Base-by-base conservation (phyloP, 352 stramenopile species). In the Thraustotheca clavata region DNA sequence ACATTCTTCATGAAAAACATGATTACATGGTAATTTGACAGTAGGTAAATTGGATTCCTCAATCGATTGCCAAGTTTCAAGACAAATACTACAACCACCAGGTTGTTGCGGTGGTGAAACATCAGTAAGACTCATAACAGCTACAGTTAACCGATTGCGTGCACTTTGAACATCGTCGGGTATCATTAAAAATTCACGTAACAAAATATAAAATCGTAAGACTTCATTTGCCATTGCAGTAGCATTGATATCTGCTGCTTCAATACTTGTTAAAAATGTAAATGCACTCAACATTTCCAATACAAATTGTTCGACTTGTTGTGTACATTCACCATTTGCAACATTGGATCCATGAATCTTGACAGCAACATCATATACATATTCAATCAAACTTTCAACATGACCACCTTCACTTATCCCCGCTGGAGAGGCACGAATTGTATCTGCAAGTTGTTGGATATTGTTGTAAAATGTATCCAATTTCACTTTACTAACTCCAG, bases 1-100 rank as follows among this genome's bases (percentile, higher is more conserved):
- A 52, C 85, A 94, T 26, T 91, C 82, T 57, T 94, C 85, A 72
- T 94, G 85, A 72, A 91, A 94, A 20, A 76, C 81, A 70, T 94
- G 85, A 43, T 86, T 57, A 59, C 85, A 94, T 39, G 85, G 85
- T 41, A 94, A 67, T 69, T 89, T 88, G 26, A 94, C 85, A 43
- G 90, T 81, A 59, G 89, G 88, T 76, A 91, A 88, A 50, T 71
- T 77, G 48, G 59, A 72, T 68, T 80, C 89, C 66, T 89, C 81
- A 2, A 4, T 18, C 70, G 89, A 77, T 60, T 88, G 71, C 85
- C 85, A 94, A 34, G 91, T 80, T 46, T 76, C 74, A 1, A 94
- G 75, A 54, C 84, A 94, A 57, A 94, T 91, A 55, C 82, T 91
- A 62, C 85, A 94, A 70, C 82, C 89, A 67, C 74, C 87, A 5